Conservation (phyloP, 164 flowering plant genomes). For the Stephania yunnanensis region DNA sequence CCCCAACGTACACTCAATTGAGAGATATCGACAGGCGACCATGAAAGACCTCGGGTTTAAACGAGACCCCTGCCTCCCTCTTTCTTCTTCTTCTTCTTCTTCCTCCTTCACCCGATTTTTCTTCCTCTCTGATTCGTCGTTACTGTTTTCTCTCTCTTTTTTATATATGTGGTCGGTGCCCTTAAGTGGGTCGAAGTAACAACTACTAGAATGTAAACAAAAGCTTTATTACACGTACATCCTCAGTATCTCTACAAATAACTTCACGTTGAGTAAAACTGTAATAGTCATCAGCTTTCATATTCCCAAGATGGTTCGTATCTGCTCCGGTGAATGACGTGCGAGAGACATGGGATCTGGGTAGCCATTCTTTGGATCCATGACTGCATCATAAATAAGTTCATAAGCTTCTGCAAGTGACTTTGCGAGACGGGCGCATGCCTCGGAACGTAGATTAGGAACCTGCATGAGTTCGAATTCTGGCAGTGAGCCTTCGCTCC, state of each 20-base stretch:
- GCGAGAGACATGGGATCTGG: constrained; percentile 88
- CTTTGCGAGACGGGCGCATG: constrained; percentile 54
- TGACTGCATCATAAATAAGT: constrained; percentile 57
- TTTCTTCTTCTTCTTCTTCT: too few relatives aligned
- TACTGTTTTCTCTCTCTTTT: too few relatives aligned
- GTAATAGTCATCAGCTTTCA: constrained; percentile 20
- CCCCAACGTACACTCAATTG: too few relatives aligned
- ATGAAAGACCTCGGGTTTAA: too few relatives aligned
- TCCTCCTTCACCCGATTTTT: too few relatives aligned
- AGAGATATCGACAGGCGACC: too few relatives aligned
- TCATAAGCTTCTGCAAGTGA: constrained; percentile 77
- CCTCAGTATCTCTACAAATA: background rate
- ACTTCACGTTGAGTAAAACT: too few relatives aligned
- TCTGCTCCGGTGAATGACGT: constrained; percentile 92
- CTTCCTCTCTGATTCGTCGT: too few relatives aligned
- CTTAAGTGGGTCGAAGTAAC: too few relatives aligned
- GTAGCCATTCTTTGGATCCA: constrained; percentile 69
- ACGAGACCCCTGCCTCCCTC: too few relatives aligned
- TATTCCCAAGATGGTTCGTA: constrained; percentile 86
- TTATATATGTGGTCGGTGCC: too few relatives aligned
- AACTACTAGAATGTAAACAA: background rate
- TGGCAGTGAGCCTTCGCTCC: constrained; percentile 76
- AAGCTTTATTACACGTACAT: background rate
- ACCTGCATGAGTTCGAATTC: constrained; percentile 92
- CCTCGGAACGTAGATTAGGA: constrained; percentile 71